These are phyloP conservation scores for Suhomyces maxii DNA, from an alignment of 1,139 yeast genomes.

Conservation along the genomic window DNA sequence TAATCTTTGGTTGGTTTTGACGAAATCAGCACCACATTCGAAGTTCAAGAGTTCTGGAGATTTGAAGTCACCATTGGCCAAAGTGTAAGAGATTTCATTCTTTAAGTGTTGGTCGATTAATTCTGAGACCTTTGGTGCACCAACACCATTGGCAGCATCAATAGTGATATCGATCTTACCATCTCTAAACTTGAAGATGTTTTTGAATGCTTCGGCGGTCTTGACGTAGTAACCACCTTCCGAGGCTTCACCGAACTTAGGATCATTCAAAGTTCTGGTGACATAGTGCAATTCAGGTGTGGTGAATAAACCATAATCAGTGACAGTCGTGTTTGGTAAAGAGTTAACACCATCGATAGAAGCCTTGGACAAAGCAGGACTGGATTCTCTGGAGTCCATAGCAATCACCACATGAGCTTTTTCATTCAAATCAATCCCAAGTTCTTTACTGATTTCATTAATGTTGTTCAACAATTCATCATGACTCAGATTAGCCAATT, in stretches of 20 bases:
- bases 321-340: conserved; percentile 42
- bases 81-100: conserved; percentile 38
- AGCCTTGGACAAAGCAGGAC: conserved; percentile 62
- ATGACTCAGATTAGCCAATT: conserved; percentile 69
- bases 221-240: conserved; percentile 74
- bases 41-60: conserved; percentile 64
- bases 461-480: conserved; percentile 32
- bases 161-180: conserved; percentile 53
- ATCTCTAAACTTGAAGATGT: conserved; percentile 28
- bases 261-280: conserved; percentile 69
- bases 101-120: conserved; percentile 46
- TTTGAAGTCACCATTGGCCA: conserved; percentile 62
- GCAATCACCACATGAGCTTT: conserved; percentile 55
- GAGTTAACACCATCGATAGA: conserved; percentile 67
- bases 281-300: conserved; percentile 95
- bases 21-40: conserved; percentile 94
- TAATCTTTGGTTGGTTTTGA: conserved; percentile 79
- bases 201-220: conserved; percentile 45
- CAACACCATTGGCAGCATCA: conserved; percentile 95
- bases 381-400: conserved; percentile 76
- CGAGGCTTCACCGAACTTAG: conserved; percentile 59
- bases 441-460: conserved; percentile 26
- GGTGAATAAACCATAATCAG: conserved; percentile 72
- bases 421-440: conserved; percentile 39
- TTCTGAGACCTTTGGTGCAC: conserved; percentile 71